Percentiles rank a stretch among this genome's conserved stretches.
Evolutionary conservation across 768 basidiomycete genomes (phyloP).

Genomic region (Termitomyces heimii): DNA sequence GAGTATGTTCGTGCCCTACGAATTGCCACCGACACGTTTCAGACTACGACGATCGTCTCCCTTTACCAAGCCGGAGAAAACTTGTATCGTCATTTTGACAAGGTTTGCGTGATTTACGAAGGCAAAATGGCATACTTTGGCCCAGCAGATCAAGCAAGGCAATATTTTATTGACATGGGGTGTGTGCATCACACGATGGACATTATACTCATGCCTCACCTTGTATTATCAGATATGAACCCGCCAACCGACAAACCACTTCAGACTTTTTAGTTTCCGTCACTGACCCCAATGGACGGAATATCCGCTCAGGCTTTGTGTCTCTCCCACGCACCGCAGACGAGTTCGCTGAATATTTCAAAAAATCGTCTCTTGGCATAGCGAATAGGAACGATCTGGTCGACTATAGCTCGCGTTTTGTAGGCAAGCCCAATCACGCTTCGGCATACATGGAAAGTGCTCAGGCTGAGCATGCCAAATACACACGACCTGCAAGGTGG

Average conservation of each 20-base stretch:
- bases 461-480: slow-evolving; percentile 42
- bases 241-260: slow-evolving; percentile 59
- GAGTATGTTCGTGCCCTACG: slow-evolving; percentile 68
- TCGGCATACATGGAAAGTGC: slow-evolving; percentile 42
- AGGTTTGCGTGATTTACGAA: slow-evolving; percentile 74
- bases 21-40: slow-evolving; percentile 50
- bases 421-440: slow-evolving; percentile 36
- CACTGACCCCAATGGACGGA: slow-evolving; percentile 57
- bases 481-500: slow-evolving; percentile 30
- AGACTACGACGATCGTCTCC: slow-evolving; percentile 64
- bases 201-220: not conserved
- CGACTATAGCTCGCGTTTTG: slow-evolving; percentile 35
- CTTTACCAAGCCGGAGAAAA: slow-evolving; percentile 82
- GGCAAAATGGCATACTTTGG: slow-evolving; percentile 76
- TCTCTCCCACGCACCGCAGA: slow-evolving; percentile 46
- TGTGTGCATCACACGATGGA: slow-evolving; percentile 6
- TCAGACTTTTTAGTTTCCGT: slow-evolving; percentile 60
- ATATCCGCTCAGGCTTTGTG: slow-evolving; percentile 34
- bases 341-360: slow-evolving; percentile 51
- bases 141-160: slow-evolving; percentile 51
- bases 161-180: slow-evolving; percentile 68
- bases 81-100: slow-evolving; percentile 65
- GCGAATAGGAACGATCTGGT: slow-evolving; percentile 42
- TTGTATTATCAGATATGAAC: slow-evolving; percentile 34
- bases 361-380: slow-evolving; percentile 29